Conservation (phyloP, 1,284 basidiomycete genomes). For the Tilletia indica region DNA sequence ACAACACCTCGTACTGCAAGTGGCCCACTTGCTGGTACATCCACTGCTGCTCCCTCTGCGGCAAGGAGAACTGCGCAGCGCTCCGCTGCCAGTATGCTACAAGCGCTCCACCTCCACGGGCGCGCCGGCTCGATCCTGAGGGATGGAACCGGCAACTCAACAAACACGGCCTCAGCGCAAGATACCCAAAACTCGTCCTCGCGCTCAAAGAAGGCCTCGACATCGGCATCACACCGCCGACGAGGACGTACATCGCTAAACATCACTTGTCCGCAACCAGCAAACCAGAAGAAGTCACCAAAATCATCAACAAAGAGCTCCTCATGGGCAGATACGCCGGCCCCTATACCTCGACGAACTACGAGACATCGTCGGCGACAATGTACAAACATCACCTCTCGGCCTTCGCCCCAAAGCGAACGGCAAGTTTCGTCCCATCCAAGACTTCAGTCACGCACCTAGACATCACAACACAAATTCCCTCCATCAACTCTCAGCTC, state of each 20-base stretch:
- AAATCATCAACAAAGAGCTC: not conserved
- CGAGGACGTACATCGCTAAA: not conserved
- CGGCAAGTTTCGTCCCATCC: not conserved
- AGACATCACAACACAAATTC: not conserved
- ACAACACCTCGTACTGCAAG: not conserved
- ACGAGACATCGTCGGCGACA: not conserved
- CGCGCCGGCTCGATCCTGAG: not conserved
- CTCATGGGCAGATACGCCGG: not conserved
- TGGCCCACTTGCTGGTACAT: not conserved
- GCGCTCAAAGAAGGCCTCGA: not conserved
- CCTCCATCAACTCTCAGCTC: slow-evolving; percentile 1
- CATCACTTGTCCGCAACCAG: not conserved
- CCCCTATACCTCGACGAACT: not conserved
- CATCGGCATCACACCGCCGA: not conserved
- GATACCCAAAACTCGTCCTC: not conserved
- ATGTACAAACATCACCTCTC: not conserved
- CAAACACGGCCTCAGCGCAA: not conserved
- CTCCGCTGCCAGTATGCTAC: not conserved
- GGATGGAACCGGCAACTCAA: not conserved
- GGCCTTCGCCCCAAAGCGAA: not conserved
- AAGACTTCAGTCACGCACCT: not conserved
- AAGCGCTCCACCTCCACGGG: not conserved
- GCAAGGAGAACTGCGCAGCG: not conserved
- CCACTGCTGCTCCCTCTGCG: not conserved
- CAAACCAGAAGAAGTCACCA: not conserved